Conservation (phyloP, 495 filamentous ascomycete genomes). For the Chaetomium fimeti region DNA sequence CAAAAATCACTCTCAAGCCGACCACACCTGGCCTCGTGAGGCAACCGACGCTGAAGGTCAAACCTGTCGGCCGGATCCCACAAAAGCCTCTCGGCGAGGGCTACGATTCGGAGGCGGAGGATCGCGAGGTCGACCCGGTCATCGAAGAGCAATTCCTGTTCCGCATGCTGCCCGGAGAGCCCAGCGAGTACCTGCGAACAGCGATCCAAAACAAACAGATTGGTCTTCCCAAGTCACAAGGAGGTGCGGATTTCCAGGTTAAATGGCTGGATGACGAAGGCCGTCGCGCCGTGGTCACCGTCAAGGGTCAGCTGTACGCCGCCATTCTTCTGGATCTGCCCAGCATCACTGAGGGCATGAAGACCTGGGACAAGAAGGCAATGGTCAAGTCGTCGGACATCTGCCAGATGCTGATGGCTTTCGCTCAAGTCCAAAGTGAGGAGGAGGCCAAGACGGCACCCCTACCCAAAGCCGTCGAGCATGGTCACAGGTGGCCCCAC, state of each 20-base stretch:
- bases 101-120: constrained; percentile 95
- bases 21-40: constrained; percentile 30
- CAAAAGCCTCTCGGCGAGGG: constrained; percentile 73
- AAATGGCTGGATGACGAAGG: constrained; percentile 75
- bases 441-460: constrained; percentile 65
- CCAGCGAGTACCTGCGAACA: constrained; percentile 76
- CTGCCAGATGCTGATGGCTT: constrained; percentile 88
- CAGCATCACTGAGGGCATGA: constrained; percentile 90
- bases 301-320: constrained; percentile 71
- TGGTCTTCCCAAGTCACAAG: constrained; percentile 58
- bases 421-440: constrained; percentile 67
- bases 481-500: constrained; percentile 79
- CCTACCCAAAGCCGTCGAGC: constrained; percentile 62
- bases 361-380: constrained; percentile 87
- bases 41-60: constrained; percentile 42
- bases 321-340: constrained; percentile 84
- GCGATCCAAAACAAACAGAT: constrained; percentile 70
- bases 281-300: constrained; percentile 66
- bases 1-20: constrained; percentile 42
- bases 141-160: constrained; percentile 87
- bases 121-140: constrained; percentile 78
- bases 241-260: constrained; percentile 69
- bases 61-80: constrained; percentile 52
- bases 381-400: constrained; percentile 95
- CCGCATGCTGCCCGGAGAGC: constrained; percentile 79